Evolutionary conservation across 202 grass and related monocot species (phyloP), one percentile per base, ranked within the genome.

Genomic region (Eragrostis tef): DNA sequence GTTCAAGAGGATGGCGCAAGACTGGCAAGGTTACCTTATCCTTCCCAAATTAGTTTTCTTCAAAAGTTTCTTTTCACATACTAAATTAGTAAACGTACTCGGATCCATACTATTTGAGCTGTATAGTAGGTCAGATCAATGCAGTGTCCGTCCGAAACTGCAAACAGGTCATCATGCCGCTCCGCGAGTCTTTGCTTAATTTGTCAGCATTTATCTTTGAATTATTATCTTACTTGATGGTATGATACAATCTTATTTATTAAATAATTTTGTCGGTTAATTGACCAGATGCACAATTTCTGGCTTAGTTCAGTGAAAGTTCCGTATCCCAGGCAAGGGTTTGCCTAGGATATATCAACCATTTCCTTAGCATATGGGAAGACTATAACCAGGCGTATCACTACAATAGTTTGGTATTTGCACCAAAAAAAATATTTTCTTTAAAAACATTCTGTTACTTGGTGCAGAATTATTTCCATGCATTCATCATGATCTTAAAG

Each of bases 331-430:
- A 5, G n/a, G 34, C 34, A 68, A 16, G 49, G 26, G 27, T 45
- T 63, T 72, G 16, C 29, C 57, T 77, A 63, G 56, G n/a, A n/a
- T 24, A 71, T 70, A 71, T 0, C 29, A 78, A 64, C 46, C 45
- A 64, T 15, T 66, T 27, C 10, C 4, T n/a, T n/a, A n/a, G n/a
- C n/a, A n/a, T n/a, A n/a, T n/a, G n/a, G n/a, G n/a, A n/a, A n/a
- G n/a, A n/a, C n/a, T n/a, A n/a, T n/a, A n/a, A n/a, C n/a, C n/a
- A n/a, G n/a, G n/a, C n/a, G n/a, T n/a, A n/a, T n/a, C n/a, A n/a
- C n/a, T n/a, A n/a, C n/a, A n/a, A n/a, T n/a, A n/a, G n/a, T n/a
- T n/a, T n/a, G n/a, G n/a, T n/a, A n/a, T n/a, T n/a, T n/a, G n/a
- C n/a, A n/a, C n/a, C n/a, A n/a, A n/a, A n/a, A n/a, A n/a, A n/a